These are phyloP conservation scores for Sporothrix globosa DNA, from an alignment of 2,329 filamentous ascomycete genomes.

Conservation along the genomic window DNA sequence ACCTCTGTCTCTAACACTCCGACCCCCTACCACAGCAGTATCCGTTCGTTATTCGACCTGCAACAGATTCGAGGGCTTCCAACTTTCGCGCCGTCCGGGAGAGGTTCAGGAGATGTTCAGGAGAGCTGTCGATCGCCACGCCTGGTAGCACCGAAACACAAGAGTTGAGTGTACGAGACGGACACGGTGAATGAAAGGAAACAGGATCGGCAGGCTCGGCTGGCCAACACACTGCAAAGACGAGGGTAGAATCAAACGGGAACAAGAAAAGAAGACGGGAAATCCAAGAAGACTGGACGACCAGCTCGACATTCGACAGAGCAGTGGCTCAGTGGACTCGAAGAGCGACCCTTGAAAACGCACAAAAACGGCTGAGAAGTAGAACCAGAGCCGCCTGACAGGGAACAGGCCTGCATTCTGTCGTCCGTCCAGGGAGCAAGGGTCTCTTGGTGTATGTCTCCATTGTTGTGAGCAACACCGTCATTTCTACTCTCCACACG, in stretches of 20 bases:
- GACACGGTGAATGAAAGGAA: background rate
- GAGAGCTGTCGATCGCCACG: slow-evolving; percentile 3
- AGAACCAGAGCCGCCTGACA: slow-evolving; percentile 9
- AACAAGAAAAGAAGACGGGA: slow-evolving; percentile 25
- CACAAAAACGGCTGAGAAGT: background rate
- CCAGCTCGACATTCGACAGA: background rate
- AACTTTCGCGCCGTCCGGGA: background rate
- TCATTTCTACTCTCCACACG: slow-evolving; percentile 4
- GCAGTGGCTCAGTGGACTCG: background rate
- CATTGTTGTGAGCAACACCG: slow-evolving; percentile 16
- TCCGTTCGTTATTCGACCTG: background rate
- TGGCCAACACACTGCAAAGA: background rate
- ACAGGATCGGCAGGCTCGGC: slow-evolving; percentile 13
- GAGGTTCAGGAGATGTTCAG: background rate
- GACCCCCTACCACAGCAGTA: slow-evolving; percentile 3
- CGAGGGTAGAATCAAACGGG: slow-evolving; percentile 19
- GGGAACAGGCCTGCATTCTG: slow-evolving; percentile 7
- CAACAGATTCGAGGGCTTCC: background rate
- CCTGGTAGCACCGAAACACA: background rate
- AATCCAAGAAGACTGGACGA: background rate
- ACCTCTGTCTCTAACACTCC: background rate
- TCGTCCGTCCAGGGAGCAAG: background rate
- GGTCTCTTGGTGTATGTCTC: background rate
- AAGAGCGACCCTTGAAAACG: background rate
- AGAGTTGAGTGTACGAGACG: background rate